These are phyloP conservation scores for Saksenaea vasiformis DNA, from an alignment of 371 early-diverging fungal species.

Conservation along the genomic window DNA sequence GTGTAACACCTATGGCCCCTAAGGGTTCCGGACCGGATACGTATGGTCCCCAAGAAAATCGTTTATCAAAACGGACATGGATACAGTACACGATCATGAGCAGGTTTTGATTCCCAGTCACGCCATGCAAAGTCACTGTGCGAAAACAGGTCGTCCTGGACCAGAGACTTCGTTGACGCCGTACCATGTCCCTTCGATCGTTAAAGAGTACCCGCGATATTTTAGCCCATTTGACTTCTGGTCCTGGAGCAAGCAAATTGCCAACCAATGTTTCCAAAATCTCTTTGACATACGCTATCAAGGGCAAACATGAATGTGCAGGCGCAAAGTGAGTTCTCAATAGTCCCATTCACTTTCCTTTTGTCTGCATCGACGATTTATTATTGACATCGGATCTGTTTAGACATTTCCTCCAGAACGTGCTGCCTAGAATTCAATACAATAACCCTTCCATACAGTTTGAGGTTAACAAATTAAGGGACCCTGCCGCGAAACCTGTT, in stretches of 20 bases:
- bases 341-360: not conserved
- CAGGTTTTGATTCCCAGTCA: too few relatives aligned
- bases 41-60: too few relatives aligned
- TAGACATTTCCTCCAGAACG: conserved; percentile 65
- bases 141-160: too few relatives aligned
- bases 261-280: conserved; percentile 57
- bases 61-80: too few relatives aligned
- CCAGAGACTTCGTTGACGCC: too few relatives aligned
- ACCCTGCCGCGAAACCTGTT: conserved; percentile 48
- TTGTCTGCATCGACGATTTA: not conserved
- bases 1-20: too few relatives aligned
- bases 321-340: conserved; percentile 53
- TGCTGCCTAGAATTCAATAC: conserved; percentile 63
- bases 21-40: too few relatives aligned
- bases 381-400: not conserved
- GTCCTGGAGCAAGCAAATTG: conserved; percentile 56
- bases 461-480: conserved; percentile 50
- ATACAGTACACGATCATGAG: too few relatives aligned
- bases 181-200: conserved; percentile 48
- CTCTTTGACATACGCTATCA: conserved; percentile 52
- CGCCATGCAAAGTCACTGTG: too few relatives aligned
- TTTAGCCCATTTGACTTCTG: conserved; percentile 31
- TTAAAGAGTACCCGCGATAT: conserved; percentile 40
- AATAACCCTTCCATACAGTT: conserved; percentile 61
- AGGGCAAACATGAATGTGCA: conserved; percentile 57